These are phyloP conservation scores for Rosa chinensis DNA, from an alignment of 306 rosid species.

Conservation along the genomic window DNA sequence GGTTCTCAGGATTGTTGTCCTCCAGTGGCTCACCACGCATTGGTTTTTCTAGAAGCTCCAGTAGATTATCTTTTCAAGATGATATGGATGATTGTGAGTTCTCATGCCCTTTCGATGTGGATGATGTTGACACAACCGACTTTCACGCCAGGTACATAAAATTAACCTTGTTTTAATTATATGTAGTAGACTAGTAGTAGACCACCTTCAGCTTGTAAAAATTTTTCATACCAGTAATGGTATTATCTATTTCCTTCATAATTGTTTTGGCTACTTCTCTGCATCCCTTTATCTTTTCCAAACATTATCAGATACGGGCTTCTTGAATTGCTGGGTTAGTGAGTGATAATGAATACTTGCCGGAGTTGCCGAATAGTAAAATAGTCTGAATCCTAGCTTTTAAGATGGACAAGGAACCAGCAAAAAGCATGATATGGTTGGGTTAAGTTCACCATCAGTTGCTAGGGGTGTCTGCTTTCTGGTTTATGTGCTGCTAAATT, in stretches of 20 bases:
- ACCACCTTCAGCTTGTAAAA: slow-evolving; percentile 12
- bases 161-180: slow-evolving; percentile 18
- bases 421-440: background rate
- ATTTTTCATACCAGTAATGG: background rate
- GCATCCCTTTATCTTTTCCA: background rate
- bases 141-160: slow-evolving; percentile 56
- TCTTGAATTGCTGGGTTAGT: slow-evolving; percentile 14
- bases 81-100: slow-evolving; percentile 74
- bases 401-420: background rate
- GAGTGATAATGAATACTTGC: background rate
- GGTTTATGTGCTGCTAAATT: background rate
- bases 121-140: slow-evolving; percentile 72
- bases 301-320: background rate
- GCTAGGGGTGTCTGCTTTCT: background rate
- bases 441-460: background rate
- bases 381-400: background rate
- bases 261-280: slow-evolving; percentile 11
- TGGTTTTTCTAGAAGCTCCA: slow-evolving; percentile 84
- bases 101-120: slow-evolving; percentile 76
- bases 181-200: background rate
- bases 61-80: slow-evolving; percentile 83
- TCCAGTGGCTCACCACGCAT: slow-evolving; percentile 82
- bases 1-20: slow-evolving; percentile 80
- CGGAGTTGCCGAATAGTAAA: background rate
- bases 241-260: slow-evolving; percentile 17